phyloP scores from a whole-genome alignment of 2,329 filamentous ascomycete genomes.

The Neonectria sp. region DNA sequence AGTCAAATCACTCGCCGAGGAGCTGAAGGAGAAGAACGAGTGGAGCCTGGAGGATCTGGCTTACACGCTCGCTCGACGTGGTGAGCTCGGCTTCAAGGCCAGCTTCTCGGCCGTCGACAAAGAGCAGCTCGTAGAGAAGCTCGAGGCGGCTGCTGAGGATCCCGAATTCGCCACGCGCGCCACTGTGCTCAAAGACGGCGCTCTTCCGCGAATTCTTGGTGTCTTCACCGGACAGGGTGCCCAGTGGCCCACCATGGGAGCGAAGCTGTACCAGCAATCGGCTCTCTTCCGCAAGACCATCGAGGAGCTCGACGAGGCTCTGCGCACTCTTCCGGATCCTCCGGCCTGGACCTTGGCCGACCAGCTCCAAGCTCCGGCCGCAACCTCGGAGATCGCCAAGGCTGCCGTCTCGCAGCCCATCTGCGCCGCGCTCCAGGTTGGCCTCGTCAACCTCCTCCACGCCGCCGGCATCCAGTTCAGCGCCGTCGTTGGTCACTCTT shows the following conservation, averaged over 20 bases:
- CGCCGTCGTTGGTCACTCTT: slow-evolving; percentile 55
- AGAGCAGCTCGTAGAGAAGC: slow-evolving; percentile 7
- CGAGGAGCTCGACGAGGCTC: slow-evolving; percentile 42
- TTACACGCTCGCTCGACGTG: slow-evolving; percentile 7
- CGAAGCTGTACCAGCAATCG: slow-evolving; percentile 37
- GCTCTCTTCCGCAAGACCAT: slow-evolving; percentile 26
- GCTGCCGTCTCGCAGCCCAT: slow-evolving; percentile 64
- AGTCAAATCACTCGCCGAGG: slow-evolving; percentile 1
- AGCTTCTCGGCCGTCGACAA: slow-evolving; percentile 1
- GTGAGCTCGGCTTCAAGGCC: slow-evolving; percentile 7
- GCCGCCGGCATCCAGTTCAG: slow-evolving; percentile 47
- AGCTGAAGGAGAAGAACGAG: neutral
- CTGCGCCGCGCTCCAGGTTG: slow-evolving; percentile 68
- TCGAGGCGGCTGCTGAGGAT: slow-evolving; percentile 1
- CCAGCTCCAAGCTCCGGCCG: slow-evolving; percentile 38
- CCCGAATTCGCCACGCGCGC: slow-evolving; percentile 33
- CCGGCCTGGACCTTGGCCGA: slow-evolving; percentile 48
- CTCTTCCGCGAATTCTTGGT: slow-evolving; percentile 38
- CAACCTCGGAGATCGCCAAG: slow-evolving; percentile 37
- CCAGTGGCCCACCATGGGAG: slow-evolving; percentile 54
- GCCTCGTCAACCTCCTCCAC: slow-evolving; percentile 54
- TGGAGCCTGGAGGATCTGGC: slow-evolving; percentile 11
- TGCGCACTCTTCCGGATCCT: slow-evolving; percentile 36
- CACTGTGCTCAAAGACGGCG: neutral
- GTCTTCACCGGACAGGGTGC: slow-evolving; percentile 56